Percentiles rank a stretch among this genome's conserved stretches.
phyloP scores from a whole-genome alignment of 176 grass and related monocot genomes.

The Phyllostachys edulis region DNA sequence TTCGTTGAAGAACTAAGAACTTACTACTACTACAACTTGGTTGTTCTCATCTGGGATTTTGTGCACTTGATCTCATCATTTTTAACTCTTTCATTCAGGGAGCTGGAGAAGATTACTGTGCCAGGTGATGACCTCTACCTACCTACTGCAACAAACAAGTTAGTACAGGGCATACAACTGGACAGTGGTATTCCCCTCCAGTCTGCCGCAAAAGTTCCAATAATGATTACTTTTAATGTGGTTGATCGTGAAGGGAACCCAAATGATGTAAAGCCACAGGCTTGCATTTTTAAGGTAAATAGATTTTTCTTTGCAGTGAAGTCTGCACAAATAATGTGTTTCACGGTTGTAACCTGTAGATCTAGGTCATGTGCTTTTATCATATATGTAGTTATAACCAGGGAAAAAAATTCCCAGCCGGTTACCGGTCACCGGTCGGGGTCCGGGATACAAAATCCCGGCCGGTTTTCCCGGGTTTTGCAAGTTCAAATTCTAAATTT shows the following conservation, averaged over 20 bases:
- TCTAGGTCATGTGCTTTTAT: constrained; percentile 14
- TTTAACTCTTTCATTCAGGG: constrained; percentile 54
- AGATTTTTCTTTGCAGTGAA: background rate
- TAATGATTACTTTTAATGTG: constrained; percentile 99
- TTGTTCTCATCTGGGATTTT: constrained; percentile 1
- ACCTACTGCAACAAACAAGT: constrained; percentile 93
- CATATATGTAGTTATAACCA: background rate
- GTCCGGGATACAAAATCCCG: too few relatives aligned
- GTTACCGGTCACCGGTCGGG: too few relatives aligned
- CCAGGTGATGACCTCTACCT: constrained; percentile 95
- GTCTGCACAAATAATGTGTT: background rate
- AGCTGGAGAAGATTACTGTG: constrained; percentile 87
- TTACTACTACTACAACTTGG: constrained; percentile 5
- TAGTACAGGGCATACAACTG: constrained; percentile 88
- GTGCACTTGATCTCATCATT: constrained; percentile 34
- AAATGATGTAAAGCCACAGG: constrained; percentile 85
- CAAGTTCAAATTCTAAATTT: too few relatives aligned
- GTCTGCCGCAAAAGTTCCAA: constrained; percentile 99
- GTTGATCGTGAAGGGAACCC: constrained; percentile 84
- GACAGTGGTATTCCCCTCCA: constrained; percentile 98
- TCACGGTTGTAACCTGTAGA: background rate
- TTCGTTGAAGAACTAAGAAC: constrained; percentile 23
- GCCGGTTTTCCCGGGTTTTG: too few relatives aligned
- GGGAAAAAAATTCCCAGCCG: too few relatives aligned
- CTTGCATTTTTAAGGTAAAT: constrained; percentile 98